Percentiles rank a stretch among this genome's conserved stretches.
Conservation (phyloP, 2,329 filamentous ascomycete species). For the Sarocladium brachiariae region DNA sequence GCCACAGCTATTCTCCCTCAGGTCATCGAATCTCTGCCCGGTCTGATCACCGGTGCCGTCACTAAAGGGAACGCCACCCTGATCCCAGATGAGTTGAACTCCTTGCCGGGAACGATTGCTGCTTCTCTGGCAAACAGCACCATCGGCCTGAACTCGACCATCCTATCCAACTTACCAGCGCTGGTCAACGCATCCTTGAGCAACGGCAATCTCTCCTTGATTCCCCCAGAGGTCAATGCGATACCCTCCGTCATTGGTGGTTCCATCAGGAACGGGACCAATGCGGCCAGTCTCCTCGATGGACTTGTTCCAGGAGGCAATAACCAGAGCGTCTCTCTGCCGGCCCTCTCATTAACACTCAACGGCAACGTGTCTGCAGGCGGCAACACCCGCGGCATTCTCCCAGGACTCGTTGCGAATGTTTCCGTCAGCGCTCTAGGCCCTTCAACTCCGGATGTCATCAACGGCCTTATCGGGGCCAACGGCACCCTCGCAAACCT, state of each 20-base stretch:
- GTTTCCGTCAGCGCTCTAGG: neutral
- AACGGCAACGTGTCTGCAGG: constrained; percentile 3
- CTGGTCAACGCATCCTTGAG: neutral
- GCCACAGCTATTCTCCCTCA: neutral
- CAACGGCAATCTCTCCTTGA: neutral
- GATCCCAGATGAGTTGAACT: constrained; percentile 3
- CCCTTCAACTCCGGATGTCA: neutral
- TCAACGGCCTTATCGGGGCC: neutral
- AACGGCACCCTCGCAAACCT: constrained; percentile 1
- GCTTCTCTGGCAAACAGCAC: constrained; percentile 6
- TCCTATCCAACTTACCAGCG: neutral
- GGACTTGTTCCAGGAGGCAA: neutral
- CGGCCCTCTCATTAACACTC: neutral
- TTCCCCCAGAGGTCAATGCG: neutral
- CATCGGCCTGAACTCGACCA: constrained; percentile 1
- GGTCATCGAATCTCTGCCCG: neutral
- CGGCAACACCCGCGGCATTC: constrained; percentile 1
- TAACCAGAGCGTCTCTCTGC: neutral
- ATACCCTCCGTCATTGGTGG: neutral
- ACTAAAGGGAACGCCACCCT: neutral
- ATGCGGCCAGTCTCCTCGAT: neutral
- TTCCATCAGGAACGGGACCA: neutral
- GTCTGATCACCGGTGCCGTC: constrained; percentile 3
- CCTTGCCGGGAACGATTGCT: neutral
- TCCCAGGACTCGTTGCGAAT: constrained; percentile 4